Conservation (phyloP, 2,329 filamentous ascomycete genomes). For the Colletotrichum horii region DNA sequence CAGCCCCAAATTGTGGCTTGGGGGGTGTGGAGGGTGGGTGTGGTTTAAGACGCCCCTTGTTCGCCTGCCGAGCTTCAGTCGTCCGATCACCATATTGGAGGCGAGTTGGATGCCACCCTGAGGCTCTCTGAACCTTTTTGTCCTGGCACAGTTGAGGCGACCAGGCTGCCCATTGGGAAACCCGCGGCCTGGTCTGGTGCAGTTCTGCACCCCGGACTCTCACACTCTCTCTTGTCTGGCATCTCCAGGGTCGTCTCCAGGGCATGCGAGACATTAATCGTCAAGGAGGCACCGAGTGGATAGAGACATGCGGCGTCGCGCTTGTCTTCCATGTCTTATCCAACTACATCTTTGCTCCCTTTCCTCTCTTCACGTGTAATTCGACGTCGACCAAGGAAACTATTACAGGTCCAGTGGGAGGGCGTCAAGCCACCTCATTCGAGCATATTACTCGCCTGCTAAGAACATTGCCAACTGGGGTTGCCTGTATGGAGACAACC, state of each 20-base stretch:
- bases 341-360: background rate
- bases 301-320: background rate
- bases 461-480: background rate
- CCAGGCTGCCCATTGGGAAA: background rate
- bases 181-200: no score
- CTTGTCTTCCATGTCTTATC: background rate
- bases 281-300: background rate
- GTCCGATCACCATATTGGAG: background rate
- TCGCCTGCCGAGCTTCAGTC: background rate
- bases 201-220: background rate
- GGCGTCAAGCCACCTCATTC: background rate
- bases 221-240: background rate
- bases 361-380: background rate
- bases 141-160: background rate
- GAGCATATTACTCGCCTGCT: background rate
- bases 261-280: background rate
- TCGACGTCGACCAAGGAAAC: background rate
- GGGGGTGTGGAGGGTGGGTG: no score
- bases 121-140: background rate
- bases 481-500: background rate
- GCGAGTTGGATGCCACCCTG: background rate
- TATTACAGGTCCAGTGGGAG: background rate
- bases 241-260: background rate
- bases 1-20: no score
- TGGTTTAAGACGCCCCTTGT: no score